Percentiles rank a stretch among this genome's conserved stretches.
Evolutionary conservation across 257 asterid genomes (phyloP).

Genomic region (Ocimum tenuiflorum): DNA sequence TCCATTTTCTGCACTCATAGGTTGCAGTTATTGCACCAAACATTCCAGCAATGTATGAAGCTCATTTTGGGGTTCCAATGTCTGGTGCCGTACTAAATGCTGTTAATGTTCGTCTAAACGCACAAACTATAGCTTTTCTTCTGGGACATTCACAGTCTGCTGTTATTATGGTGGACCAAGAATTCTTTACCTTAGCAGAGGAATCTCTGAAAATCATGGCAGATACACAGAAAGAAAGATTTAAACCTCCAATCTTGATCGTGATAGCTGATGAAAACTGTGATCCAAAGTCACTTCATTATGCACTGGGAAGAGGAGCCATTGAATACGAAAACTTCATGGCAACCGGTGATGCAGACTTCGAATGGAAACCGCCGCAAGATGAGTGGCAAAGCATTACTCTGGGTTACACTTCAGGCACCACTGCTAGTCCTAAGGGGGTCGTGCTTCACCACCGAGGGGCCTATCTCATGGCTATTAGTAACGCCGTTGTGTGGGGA

Average conservation of each 20-base stretch:
- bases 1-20: slow-evolving; percentile 32
- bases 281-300: slow-evolving; percentile 44
- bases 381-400: slow-evolving; percentile 98
- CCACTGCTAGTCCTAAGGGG: slow-evolving; percentile 96
- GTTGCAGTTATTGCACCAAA: slow-evolving; percentile 94
- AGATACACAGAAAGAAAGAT: slow-evolving; percentile 37
- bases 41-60: slow-evolving; percentile 78
- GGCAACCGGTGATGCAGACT: slow-evolving; percentile 64
- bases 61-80: slow-evolving; percentile 94
- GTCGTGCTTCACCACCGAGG: slow-evolving; percentile 95
- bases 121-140: slow-evolving; percentile 71
- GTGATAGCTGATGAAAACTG: slow-evolving; percentile 73
- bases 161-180: slow-evolving; percentile 83
- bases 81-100: slow-evolving; percentile 89
- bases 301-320: slow-evolving; percentile 69
- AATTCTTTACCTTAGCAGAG: slow-evolving; percentile 63
- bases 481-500: slow-evolving; percentile 63
- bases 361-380: slow-evolving; percentile 70
- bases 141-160: slow-evolving; percentile 70
- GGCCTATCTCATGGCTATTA: slow-evolving; percentile 83
- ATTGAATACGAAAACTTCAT: slow-evolving; percentile 73
- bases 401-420: slow-evolving; percentile 88
- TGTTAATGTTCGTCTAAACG: slow-evolving; percentile 79
- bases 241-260: slow-evolving; percentile 47
- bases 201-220: slow-evolving; percentile 55